Evolutionary conservation across 768 basidiomycete genomes (phyloP).

Genomic region (Lentinula detonsa): DNA sequence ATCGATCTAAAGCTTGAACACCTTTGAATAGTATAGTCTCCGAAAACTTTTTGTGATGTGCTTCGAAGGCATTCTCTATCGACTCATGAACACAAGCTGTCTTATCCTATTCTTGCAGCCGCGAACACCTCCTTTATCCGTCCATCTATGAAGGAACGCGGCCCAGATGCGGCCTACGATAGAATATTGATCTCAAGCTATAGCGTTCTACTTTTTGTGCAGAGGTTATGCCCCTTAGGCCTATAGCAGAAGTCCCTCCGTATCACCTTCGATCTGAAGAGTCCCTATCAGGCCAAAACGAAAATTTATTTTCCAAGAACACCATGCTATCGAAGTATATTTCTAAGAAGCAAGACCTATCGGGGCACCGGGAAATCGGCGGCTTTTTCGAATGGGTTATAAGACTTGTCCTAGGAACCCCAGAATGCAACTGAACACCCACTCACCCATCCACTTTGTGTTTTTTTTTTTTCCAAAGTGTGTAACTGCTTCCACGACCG

Average conservation of each 20-base stretch:
- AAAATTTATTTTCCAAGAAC: background rate
- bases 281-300: no score
- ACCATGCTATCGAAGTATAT: background rate
- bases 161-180: background rate
- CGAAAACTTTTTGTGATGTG: background rate
- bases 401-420: background rate
- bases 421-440: background rate
- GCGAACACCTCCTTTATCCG: background rate
- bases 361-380: background rate
- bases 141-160: background rate
- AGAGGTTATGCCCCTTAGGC: background rate
- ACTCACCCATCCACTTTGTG: background rate
- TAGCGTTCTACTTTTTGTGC: no score
- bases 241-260: conserved; percentile 2
- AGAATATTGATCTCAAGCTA: background rate
- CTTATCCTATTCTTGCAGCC: background rate
- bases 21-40: background rate
- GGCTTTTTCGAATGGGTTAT: background rate
- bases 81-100: background rate
- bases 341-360: background rate
- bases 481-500: background rate
- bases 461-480: background rate
- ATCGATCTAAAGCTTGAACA: background rate
- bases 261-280: background rate
- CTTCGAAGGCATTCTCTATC: background rate